These are phyloP conservation scores for Asclepias syriaca DNA, from an alignment of 257 asterid genomes.

Conservation along the genomic window DNA sequence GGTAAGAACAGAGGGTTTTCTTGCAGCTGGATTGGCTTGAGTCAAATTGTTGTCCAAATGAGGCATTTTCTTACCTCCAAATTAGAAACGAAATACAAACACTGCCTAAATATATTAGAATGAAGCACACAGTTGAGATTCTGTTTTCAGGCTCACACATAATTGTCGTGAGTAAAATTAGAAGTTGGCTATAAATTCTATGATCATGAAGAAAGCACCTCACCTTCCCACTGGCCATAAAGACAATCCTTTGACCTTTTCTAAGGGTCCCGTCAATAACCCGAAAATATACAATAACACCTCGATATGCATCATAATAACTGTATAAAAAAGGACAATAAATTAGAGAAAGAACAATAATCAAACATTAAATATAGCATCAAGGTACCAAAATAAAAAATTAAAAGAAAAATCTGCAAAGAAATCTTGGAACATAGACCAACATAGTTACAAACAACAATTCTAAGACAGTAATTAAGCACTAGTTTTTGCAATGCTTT, in stretches of 20 bases:
- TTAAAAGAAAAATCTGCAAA: not conserved
- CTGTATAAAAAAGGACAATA: slow-evolving; percentile 37
- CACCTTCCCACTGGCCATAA: slow-evolving; percentile 99
- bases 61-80: too few species aligned
- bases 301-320: slow-evolving; percentile 93
- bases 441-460: not conserved
- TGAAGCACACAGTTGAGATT: not conserved
- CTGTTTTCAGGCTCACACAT: not conserved
- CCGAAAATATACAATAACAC: slow-evolving; percentile 94
- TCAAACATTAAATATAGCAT: not conserved
- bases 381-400: not conserved
- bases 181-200: not conserved
- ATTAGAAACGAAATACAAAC: too few species aligned
- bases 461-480: not conserved
- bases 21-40: too few species aligned
- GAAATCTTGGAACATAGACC: not conserved
- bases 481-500: not conserved
- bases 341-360: slow-evolving; percentile 1
- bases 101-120: not conserved
- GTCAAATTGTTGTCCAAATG: too few species aligned
- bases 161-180: not conserved
- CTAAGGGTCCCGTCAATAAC: slow-evolving; percentile 78
- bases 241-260: slow-evolving; percentile 82
- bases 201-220: slow-evolving; percentile 8
- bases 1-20: too few species aligned